Conservation (phyloP, 2,329 filamentous ascomycete species). For the Penicillium sp. region DNA sequence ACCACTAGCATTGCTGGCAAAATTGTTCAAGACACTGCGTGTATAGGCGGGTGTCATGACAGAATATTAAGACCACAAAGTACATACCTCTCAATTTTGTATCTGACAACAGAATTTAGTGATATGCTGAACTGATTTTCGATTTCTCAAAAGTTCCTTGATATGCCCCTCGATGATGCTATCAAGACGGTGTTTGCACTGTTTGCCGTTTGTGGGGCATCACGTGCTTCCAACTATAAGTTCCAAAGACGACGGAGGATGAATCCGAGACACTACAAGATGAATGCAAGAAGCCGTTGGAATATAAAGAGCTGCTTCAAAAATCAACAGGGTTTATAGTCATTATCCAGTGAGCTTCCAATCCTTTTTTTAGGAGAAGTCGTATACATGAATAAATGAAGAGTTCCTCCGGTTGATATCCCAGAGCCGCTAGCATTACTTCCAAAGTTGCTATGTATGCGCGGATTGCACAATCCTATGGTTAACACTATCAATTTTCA, state of each 20-base stretch:
- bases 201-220: neutral
- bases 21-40: neutral
- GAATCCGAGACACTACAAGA: neutral
- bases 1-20: neutral
- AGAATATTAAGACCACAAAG: neutral
- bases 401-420: neutral
- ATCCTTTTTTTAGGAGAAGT: neutral
- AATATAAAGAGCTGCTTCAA: neutral
- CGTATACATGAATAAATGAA: neutral
- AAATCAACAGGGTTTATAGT: too few relatives aligned
- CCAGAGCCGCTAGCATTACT: neutral
- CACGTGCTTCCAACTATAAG: neutral
- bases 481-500: neutral
- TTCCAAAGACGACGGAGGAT: neutral
- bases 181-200: conserved; percentile 9
- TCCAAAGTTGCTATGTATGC: neutral
- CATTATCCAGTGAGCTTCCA: neutral
- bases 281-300: neutral
- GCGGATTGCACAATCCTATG: neutral
- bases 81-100: neutral
- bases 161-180: conserved; percentile 23
- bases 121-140: neutral
- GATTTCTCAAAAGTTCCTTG: neutral
- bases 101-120: neutral
- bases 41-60: neutral